Evolutionary conservation across 345 rosid genomes (phyloP), one percentile per base, ranked within the genome.

Genomic region (Crucihimalaya himalaica): DNA sequence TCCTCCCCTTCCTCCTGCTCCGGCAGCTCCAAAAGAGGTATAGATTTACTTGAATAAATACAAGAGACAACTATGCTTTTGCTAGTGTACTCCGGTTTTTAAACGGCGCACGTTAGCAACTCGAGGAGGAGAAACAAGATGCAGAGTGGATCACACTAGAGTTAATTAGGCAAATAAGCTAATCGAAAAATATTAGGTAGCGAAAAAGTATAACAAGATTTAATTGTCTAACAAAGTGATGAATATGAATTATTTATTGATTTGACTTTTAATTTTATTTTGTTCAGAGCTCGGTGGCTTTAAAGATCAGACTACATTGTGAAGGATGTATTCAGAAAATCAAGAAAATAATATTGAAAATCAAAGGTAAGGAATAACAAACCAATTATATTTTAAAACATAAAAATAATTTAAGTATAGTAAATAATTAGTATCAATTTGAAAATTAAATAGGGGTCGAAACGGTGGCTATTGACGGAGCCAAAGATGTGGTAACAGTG

Each of bases 321-420:
- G 93, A 88, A 2, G 88, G 88, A 14, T 90, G 96, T 80, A 84
- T 82, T 21, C 67, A 68, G 32, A 90, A 90, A 66, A 85, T 88
- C 55, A 19, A 28, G 61, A 88, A 55, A 63, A 81, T 84, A 45
- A 83, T 90, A 21, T 2, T 7, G 57, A 90, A 79, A 64, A 68
- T 51, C 34, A 47, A 79, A 57, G 96, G 96, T 88, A 27, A 66
- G 83, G 16, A 59, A 45, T 16, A 69, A 51, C 40, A 12, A 20
- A 59, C 1, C 2, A 31, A 5, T 25, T 23, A 12, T n/a, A 15
- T 14, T 37, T 70, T 34, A 56, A 14, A 48, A 4, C 1, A 5
- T 4, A 12, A 62, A 66, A 29, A 2, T 11, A 27, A 42, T 62
- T 9, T 16, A 62, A 11, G 39, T 48, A 61, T 56, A 61, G 15